Conservation (phyloP, 2,329 filamentous ascomycete species). For the Arthrobotrys iridis region DNA sequence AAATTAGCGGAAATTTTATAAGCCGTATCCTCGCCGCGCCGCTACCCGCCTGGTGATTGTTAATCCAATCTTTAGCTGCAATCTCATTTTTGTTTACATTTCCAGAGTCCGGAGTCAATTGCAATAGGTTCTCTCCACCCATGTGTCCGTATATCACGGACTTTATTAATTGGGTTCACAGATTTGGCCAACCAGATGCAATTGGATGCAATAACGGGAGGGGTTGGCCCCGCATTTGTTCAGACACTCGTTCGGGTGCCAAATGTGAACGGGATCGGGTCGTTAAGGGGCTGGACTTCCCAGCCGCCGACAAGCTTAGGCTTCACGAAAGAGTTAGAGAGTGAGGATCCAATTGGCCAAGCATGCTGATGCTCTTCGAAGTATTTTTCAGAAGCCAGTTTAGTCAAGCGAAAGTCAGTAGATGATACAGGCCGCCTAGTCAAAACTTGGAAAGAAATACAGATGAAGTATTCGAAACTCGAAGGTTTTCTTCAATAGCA, state of each 20-base stretch:
- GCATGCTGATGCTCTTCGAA: too few relatives aligned
- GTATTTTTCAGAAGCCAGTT: too few relatives aligned
- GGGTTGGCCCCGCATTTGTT: conserved; percentile 37
- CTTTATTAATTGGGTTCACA: neutral
- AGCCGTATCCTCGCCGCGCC: neutral
- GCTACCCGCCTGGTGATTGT: neutral
- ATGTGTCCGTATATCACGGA: conserved; percentile 38
- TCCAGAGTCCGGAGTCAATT: neutral
- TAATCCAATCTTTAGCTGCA: neutral
- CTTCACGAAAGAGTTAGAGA: too few relatives aligned
- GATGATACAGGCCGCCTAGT: too few relatives aligned
- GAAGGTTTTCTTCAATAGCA: neutral
- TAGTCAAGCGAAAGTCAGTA: too few relatives aligned
- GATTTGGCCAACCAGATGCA: conserved; percentile 14
- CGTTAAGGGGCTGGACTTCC: neutral
- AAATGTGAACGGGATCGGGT: conserved; percentile 28
- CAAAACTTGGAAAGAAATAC: too few relatives aligned
- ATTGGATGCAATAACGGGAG: neutral
- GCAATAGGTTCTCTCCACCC: conserved; percentile 3
- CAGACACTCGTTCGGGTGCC: neutral
- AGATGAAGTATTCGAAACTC: too few relatives aligned
- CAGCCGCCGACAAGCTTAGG: neutral
- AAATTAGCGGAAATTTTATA: neutral
- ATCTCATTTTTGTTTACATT: conserved; percentile 10
- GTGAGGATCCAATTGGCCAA: too few relatives aligned